A percentile compares a stretch with the other conserved stretches of the same genome.
Conservation (phyloP, 2,329 filamentous ascomycete genomes). For the Talaromyces sp. region DNA sequence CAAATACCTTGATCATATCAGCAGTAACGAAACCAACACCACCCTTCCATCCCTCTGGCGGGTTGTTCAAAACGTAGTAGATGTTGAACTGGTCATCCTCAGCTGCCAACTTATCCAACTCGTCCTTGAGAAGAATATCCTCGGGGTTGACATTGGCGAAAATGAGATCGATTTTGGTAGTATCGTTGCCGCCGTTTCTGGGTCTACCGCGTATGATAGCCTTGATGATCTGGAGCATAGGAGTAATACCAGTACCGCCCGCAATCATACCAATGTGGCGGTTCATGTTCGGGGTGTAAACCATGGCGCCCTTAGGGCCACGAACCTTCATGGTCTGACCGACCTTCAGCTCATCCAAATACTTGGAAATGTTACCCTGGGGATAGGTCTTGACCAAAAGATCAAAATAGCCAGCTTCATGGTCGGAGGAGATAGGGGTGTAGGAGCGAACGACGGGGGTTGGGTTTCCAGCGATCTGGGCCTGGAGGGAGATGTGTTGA, state of each 20-base stretch:
- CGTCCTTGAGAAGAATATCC: conserved; percentile 90
- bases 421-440: conserved; percentile 86
- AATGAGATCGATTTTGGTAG: conserved; percentile 86
- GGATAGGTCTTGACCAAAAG: conserved; percentile 98
- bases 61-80: conserved; percentile 95
- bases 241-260: conserved; percentile 94
- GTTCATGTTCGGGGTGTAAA: conserved; percentile 96
- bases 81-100: conserved; percentile 80
- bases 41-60: conserved; percentile 84
- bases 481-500: conserved; percentile 96
- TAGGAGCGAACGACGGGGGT: conserved; percentile 90
- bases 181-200: conserved; percentile 65
- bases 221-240: conserved; percentile 94
- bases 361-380: conserved; percentile 93
- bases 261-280: conserved; percentile 97
- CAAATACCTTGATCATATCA: conserved; percentile 83
- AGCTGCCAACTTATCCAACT: conserved; percentile 73
- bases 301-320: conserved; percentile 96
- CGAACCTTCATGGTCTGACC: conserved; percentile 86
- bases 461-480: conserved; percentile 68
- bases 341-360: conserved; percentile 77
- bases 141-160: conserved; percentile 94
- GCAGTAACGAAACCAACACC: conserved; percentile 92
- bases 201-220: conserved; percentile 78
- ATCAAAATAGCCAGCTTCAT: conserved; percentile 88